Evolutionary conservation across 2,329 filamentous ascomycete genomes (phyloP).

Genomic region (Pezizomycotina sp.): DNA sequence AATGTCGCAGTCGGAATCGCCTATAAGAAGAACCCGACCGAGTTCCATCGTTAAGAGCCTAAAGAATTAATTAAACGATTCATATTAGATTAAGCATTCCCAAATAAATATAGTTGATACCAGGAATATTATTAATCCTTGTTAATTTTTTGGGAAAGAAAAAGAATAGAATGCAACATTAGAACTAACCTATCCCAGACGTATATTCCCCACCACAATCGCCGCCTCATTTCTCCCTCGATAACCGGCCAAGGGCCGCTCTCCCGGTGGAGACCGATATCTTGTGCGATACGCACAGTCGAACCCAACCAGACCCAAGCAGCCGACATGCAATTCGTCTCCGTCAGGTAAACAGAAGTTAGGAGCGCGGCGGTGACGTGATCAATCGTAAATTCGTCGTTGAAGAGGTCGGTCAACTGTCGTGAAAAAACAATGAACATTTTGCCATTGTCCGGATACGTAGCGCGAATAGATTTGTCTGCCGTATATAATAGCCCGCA

Average conservation of each 20-base stretch:
- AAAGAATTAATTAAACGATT: slow-evolving; percentile 25
- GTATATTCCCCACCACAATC: slow-evolving; percentile 84
- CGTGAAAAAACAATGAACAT: slow-evolving; percentile 57
- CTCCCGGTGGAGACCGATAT: slow-evolving; percentile 65
- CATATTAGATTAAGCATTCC: too few species aligned
- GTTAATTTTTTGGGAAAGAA: neutral
- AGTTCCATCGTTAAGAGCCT: slow-evolving; percentile 62
- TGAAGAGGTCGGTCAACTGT: slow-evolving; percentile 61
- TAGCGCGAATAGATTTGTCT: slow-evolving; percentile 30
- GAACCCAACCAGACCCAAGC: slow-evolving; percentile 75
- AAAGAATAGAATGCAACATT: too few species aligned
- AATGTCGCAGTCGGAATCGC: slow-evolving; percentile 78
- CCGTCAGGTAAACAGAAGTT: slow-evolving; percentile 61
- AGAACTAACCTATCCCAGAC: slow-evolving; percentile 57
- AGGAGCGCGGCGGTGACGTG: slow-evolving; percentile 57
- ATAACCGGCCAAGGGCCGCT: slow-evolving; percentile 55
- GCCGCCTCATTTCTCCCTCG: slow-evolving; percentile 67
- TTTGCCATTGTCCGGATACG: slow-evolving; percentile 39
- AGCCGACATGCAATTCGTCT: slow-evolving; percentile 70
- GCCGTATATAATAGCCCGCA: slow-evolving; percentile 60
- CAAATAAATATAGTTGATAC: slow-evolving; percentile 1
- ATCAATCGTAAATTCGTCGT: slow-evolving; percentile 58
- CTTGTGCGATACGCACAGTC: slow-evolving; percentile 65
- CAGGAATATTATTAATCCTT: slow-evolving; percentile 6
- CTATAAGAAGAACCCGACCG: slow-evolving; percentile 63